Percentiles rank a stretch among this genome's conserved stretches.
Evolutionary conservation across 2,329 filamentous ascomycete genomes (phyloP).

Genomic region (Samsoniella hepiali): DNA sequence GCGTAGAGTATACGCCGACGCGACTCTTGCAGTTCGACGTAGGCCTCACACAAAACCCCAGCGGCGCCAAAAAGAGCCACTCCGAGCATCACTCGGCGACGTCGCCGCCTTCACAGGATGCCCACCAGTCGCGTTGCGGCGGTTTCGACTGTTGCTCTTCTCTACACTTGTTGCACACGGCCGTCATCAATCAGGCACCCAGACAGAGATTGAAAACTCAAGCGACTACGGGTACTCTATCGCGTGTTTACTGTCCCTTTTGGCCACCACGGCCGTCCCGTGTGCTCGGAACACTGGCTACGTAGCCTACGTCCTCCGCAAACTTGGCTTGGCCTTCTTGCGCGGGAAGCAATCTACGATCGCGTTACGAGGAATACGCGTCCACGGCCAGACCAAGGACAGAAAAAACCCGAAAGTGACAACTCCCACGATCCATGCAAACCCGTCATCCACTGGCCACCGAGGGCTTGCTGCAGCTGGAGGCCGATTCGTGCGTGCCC

Average conservation of each 20-base stretch:
- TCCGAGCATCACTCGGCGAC: background rate
- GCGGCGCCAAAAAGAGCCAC: too few species aligned
- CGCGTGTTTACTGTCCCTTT: background rate
- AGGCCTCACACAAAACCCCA: too few species aligned
- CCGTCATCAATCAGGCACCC: too few species aligned
- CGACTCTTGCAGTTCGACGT: too few species aligned
- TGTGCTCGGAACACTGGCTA: background rate
- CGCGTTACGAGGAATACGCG: background rate
- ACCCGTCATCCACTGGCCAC: background rate
- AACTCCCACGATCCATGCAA: background rate
- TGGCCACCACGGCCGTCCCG: background rate
- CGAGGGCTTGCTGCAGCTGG: background rate
- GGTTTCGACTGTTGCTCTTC: background rate
- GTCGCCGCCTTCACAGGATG: background rate
- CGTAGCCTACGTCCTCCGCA: background rate
- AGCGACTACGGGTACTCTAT: background rate
- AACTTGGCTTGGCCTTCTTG: background rate
- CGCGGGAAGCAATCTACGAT: background rate
- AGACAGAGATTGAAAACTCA: too few species aligned
- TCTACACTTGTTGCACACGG: too few species aligned
- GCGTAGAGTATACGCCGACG: too few species aligned
- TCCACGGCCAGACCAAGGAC: background rate
- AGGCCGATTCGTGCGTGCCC: background rate
- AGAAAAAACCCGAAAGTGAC: background rate
- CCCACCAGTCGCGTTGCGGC: background rate